Base-by-base conservation (phyloP, 208 protist genomes). In the Tritrichomonas foetus region DNA sequence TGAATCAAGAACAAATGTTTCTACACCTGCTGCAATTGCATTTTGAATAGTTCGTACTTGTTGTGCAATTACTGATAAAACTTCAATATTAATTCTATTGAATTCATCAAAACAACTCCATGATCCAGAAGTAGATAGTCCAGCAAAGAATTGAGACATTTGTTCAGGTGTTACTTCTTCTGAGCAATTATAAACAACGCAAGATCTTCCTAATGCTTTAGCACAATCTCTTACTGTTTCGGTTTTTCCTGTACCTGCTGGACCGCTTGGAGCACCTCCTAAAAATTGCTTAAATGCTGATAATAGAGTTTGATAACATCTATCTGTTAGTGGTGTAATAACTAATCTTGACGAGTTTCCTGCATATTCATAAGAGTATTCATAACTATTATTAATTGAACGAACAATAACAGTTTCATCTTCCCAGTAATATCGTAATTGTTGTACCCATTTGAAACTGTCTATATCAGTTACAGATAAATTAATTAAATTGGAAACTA, bases 131-230 rank as follows among this genome's bases (percentile, higher is more conserved):
- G 72, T 64, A n/a, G 95, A 92, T 25, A 95, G 64, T 39, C 95
- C 95, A 41, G 89, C 94, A 80, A 96, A 95, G 57, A 96, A 96
- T 39, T 95, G 94, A 33, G 93, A 94, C 95, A 96, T 96, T 61
- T 94, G 55, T 27, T 72, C 50, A 30, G 55, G 95, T 93, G 95
- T 95, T 25, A 96, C 97, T 66, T 98, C 97, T 94, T 99, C 98
- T 27, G 97, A 98, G 96, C 98, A 99, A 95, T 99, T 99, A 96
- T 99, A 99, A 61, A 99, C 98, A 36, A 97, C 95, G 94, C 95
- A 97, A 66, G 94, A 94, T 36, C 95, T 93, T 5, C 95, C 96
- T 9, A 97, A 89, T n/a, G 94, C 94, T 93, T 97, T 96, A 39
- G 96, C 96, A 20, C 97, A 94, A 93, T 97, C 95, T 94, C 96